Base-by-base conservation (phyloP, 2,329 filamentous ascomycete genomes). In the Raffaelea arxii region DNA sequence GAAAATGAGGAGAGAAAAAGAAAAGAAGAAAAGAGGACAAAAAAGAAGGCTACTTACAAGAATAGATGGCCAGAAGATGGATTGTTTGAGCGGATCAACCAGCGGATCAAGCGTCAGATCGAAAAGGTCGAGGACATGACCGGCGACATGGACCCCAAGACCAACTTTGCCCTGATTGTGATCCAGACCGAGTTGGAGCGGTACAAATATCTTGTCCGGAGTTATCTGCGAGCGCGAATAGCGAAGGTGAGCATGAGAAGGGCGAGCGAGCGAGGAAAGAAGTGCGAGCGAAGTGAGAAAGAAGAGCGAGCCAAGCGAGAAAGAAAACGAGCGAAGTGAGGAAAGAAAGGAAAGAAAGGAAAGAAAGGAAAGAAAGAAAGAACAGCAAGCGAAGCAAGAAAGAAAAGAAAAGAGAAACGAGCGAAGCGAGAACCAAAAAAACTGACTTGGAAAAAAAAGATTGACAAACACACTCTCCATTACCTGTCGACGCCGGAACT, bases 121-220 rank as follows among this genome's bases (percentile, higher is more conserved):
- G 63, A 65, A 50, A 62, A 56, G 43, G 61, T 65, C 43, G 63
- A 65, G 53, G 63, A 65, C 48, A 77, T 90, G 74, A 91, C 85
- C 12, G 85, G 84, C 51, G 82, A 86, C 59, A 84, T 90, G 79
- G 89, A 94, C 58, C 85, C 90, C 41, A 89, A 86, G 64, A 83
- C 86, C 53, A 97, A 95, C 62, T 95, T 98, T 63, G 80, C 81
- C 51, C 81, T 97, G 59, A 95, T 96, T 42, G 84, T 98, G 51
- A 82, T 96, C 46, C 92, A 98, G 70, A 97, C 94, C 6, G 92
- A 98, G 67, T 77, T 98, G 46, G 90, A 96, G 63, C 76, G 92
- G 40, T 94, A 86, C 66, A 95, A 95, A 67, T 98, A 89, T 59
- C 74, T 98, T 21, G 77, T 97, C 18, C 77, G 92, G 50, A 84